Conservation (phyloP, 257 asterid genomes). For the Galeopsis tetrahit region DNA sequence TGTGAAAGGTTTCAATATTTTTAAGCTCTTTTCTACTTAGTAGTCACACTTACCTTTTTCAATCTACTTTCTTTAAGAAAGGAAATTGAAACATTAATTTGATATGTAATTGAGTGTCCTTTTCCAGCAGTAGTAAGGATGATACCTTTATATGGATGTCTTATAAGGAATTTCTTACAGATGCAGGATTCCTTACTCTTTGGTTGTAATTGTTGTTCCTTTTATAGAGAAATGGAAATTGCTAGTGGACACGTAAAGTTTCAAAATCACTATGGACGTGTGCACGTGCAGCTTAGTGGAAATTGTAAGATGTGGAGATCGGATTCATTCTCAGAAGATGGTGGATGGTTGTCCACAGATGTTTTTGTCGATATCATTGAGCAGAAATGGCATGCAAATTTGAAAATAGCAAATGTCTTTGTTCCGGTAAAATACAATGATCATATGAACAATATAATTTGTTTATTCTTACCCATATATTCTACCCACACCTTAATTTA, state of each 20-base stretch:
- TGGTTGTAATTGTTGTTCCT: slow-evolving; percentile 45
- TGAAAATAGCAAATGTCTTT: slow-evolving; percentile 86
- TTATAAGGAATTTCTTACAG: slow-evolving; percentile 34
- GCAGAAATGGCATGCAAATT: slow-evolving; percentile 98
- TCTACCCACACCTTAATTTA: slow-evolving; percentile 29
- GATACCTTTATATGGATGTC: slow-evolving; percentile 36
- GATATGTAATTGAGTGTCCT: slow-evolving; percentile 13
- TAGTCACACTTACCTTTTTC: slow-evolving; percentile 15
- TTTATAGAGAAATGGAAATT: slow-evolving; percentile 90
- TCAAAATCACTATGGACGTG: slow-evolving; percentile 83
- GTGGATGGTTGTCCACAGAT: slow-evolving; percentile 97
- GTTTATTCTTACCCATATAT: slow-evolving; percentile 24
- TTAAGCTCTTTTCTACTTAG: neutral
- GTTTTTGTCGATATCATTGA: slow-evolving; percentile 86
- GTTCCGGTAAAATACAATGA: slow-evolving; percentile 76
- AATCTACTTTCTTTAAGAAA: slow-evolving; percentile 24
- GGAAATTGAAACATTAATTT: slow-evolving; percentile 8
- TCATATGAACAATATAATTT: slow-evolving; percentile 27
- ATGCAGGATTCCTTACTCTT: slow-evolving; percentile 44
- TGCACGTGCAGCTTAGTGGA: slow-evolving; percentile 89
- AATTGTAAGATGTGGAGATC: slow-evolving; percentile 96
- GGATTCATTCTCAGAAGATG: slow-evolving; percentile 74
- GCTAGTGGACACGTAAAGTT: slow-evolving; percentile 78
- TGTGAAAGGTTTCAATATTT: slow-evolving; percentile 16
- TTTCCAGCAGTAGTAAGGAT: slow-evolving; percentile 15